Evolutionary conservation across 371 early-diverging fungal genomes (phyloP), one percentile per base, ranked within the genome.

Genomic region (Mucor plumbeus): DNA sequence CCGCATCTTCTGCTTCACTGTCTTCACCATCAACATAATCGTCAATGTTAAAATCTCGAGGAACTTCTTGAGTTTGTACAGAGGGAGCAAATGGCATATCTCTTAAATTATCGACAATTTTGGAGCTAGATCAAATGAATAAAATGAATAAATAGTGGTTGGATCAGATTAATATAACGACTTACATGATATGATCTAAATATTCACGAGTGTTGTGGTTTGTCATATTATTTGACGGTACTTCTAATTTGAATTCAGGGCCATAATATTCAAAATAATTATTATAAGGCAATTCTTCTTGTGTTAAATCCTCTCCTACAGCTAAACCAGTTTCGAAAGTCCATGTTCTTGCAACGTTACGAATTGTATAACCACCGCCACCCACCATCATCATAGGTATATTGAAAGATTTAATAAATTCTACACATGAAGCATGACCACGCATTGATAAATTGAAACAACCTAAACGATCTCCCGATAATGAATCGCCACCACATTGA

Each of bases 401-500:
- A 70, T 94, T 92, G 72, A 99, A 94, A 21, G 84, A 88, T 69
- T 96, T 97, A 61, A 99, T 92, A 74, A 92, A 98, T 59, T 92
- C 90, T 13, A 99, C 94, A 66, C 99, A 98, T 54, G 89, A 87
- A 9, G 96, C 97, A 69, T 99, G 90, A 0, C 90, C 87, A 70
- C 74, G 71, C 92, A 96, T 94, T 5, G 96, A 95, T 33, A 99
- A 77, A 81, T 99, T 99, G 80, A 99, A 99, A 75, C 98, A 96
- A 21, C 99, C 99, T 47, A 99, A 85, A 63, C 97, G 92, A 80
- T 99, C 99, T 6, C 99, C 99, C 34, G 95, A 92, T 17, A 99
- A 82, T 17, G 99, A 99, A 75, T 99, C 99, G 3, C 99, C 98
- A 64, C 99, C 99, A 78, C 98, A 98, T 80, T 99, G 99, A 73